Evolutionary conservation across 495 filamentous ascomycete genomes (phyloP), one percentile per base, ranked within the genome.

Genomic region (Neurospora sublineolata): DNA sequence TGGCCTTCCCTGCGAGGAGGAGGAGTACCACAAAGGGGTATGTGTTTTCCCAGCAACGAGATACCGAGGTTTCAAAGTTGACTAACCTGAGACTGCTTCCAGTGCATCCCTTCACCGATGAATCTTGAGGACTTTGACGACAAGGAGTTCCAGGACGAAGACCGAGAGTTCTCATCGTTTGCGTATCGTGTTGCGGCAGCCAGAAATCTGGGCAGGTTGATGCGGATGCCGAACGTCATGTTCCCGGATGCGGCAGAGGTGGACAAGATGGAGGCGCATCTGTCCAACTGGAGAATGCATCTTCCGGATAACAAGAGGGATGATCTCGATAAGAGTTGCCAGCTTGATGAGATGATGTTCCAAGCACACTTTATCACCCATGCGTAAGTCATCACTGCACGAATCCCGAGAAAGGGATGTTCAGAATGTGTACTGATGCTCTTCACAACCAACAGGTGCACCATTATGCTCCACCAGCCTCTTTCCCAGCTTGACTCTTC

Each of bases 261-360:
- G 9, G 82, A 79, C 68, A 85, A 88, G 42, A 86, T 92, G 76
- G 92, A 97, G 80, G 85, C 89, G 5, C 85, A 89, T 58, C 89
- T 97, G 69, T 89, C 89, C 11, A 94, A 92, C 82, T 96, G 93
- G 92, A 86, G 86, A 60, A 87, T 94, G 69, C 91, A 94, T 76
- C 84, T 97, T 8, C 93, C 94, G 0, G 83, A 87, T 44, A 85
- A 84, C n/a, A 96, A 96, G 81, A 84, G 84, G 70, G 87, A 92
- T 72, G 86, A 93, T 40, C 81, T 94, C 70, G 86, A 86, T 44
- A 86, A 87, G 72, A 87, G 90, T 71, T 86, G 89, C 38, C 83
- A 89, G 40, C 85, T 94, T 11, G 93, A 97, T 76, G 92, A 96
- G 82, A 91, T 97, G 86, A 88, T 97, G 82, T 96, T 97, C 83